Base-by-base conservation (phyloP, 352 stramenopile genomes). In the Pythium dissotocum region DNA sequence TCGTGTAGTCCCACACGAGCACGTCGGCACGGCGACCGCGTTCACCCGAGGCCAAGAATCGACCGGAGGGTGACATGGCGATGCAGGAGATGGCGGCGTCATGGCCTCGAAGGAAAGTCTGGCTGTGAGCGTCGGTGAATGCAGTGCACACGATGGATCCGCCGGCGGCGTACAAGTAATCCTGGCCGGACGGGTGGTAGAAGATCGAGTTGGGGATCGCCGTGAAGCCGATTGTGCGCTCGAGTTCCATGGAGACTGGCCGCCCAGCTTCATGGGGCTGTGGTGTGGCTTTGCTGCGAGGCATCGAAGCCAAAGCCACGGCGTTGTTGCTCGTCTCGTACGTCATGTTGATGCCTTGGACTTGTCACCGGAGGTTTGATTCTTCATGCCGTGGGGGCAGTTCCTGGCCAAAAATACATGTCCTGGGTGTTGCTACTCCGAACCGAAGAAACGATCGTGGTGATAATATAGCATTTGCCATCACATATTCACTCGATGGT, bases 141-240 rank as follows among this genome's bases (percentile, higher is more conserved):
- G 81, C 79, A 18, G 82, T 82, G 32, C 96, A 72, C 10, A 97
- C 60, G n/a, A 98, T 81, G 30, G 80, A 96, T 33, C 83, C 90
- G n/a, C 94, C 94, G 7, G 88, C 85, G 8, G 88, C 71, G 70
- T 97, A 97, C 28, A 98, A 68, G 65, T 94, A 97, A 32, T 98
- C 83, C 18, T 73, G 71, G 0, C 80, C 87, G 0, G 72, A 84
- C 13, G 93, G 92, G 32, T 97, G 91, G 57, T 90, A 97, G 68
- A 94, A 83, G 56, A 98, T 77, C 0, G 86, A 82, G n/a, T 93
- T 90, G 9, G 80, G 77, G 26, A 97, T 74, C 4, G 86, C 78
- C 4, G 83, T 94, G 67, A 95, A 94, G 8, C 91, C 94, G 63
- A 98, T 97, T n/a, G 88, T 94, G 74, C 97, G 93, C 72, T 98